These are phyloP conservation scores for Zelopaecilomyces penicillatus DNA, from an alignment of 2,329 filamentous ascomycete species.

Conservation along the genomic window DNA sequence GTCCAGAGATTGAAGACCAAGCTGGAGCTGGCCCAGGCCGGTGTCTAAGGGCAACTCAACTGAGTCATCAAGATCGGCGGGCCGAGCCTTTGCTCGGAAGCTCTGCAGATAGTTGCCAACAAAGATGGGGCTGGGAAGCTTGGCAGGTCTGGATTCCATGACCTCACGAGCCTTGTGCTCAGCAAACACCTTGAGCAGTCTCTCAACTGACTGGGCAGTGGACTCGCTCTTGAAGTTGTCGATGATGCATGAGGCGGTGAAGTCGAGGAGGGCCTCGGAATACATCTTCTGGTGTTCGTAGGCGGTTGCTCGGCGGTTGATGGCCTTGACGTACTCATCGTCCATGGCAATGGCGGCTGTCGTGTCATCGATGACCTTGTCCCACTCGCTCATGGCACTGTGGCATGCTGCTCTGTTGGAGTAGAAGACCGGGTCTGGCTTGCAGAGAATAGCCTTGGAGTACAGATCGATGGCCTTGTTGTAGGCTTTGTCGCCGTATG, in stretches of 20 bases:
- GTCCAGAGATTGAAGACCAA: conserved; percentile 71
- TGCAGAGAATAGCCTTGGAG: conserved; percentile 92
- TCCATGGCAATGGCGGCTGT: conserved; percentile 91
- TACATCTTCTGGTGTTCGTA: conserved; percentile 90
- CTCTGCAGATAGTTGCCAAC: conserved; percentile 98
- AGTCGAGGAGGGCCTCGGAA: conserved; percentile 92
- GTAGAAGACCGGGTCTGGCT: conserved; percentile 95
- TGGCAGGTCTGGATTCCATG: conserved; percentile 73
- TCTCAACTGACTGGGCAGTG: conserved; percentile 83
- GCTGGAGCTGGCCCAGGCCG: conserved; percentile 77
- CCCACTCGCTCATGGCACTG: conserved; percentile 87
- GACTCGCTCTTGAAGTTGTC: conserved; percentile 91
- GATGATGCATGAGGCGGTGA: conserved; percentile 98
- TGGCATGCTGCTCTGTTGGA: conserved; percentile 97
- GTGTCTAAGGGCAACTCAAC: conserved; percentile 69
- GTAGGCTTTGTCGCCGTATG: conserved; percentile 91
- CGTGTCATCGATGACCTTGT: conserved; percentile 94
- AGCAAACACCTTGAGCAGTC: conserved; percentile 91
- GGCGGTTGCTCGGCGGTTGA: conserved; percentile 92
- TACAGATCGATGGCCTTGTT: conserved; percentile 90
- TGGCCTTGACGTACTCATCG: conserved; percentile 91
- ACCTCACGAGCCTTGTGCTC: conserved; percentile 91
- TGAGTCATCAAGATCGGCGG: conserved; percentile 72
- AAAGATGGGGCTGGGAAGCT: conserved; percentile 90
- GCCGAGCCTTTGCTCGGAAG: conserved; percentile 77